Evolutionary conservation across 805 yeast genomes (phyloP).

Genomic region (Groenewaldozyma tartarivorans): DNA sequence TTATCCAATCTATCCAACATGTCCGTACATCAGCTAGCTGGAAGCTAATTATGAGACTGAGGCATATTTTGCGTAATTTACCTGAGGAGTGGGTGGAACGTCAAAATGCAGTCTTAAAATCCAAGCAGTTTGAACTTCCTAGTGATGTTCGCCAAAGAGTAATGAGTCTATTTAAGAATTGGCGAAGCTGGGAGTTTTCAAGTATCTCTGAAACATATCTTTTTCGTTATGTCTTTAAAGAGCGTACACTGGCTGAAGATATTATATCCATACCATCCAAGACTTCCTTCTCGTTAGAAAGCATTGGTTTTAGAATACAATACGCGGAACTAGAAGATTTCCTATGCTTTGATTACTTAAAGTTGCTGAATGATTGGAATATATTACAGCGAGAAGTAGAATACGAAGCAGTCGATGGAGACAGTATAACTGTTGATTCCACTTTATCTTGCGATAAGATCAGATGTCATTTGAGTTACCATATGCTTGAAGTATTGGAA

Average conservation of each 20-base stretch:
- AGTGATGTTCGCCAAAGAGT: constrained; percentile 45
- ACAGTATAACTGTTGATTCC: constrained; percentile 12
- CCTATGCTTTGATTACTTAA: constrained; percentile 25
- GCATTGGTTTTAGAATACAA: constrained; percentile 22
- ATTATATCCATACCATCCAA: constrained; percentile 7
- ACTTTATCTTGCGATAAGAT: constrained; percentile 15
- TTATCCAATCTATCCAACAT: constrained; percentile 64
- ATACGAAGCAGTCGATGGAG: neutral
- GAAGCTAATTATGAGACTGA: constrained; percentile 70
- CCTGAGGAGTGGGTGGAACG: constrained; percentile 43
- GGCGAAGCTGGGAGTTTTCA: constrained; percentile 91
- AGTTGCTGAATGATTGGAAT: constrained; percentile 17
- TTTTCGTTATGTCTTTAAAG: constrained; percentile 42
- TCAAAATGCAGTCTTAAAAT: constrained; percentile 26
- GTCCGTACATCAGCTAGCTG: constrained; percentile 76
- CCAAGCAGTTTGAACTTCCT: constrained; percentile 37
- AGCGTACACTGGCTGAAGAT: constrained; percentile 13
- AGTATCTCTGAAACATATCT: constrained; percentile 49
- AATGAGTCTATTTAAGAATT: constrained; percentile 49
- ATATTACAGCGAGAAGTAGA: constrained; percentile 2
- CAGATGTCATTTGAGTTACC: constrained; percentile 18
- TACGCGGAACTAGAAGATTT: constrained; percentile 26
- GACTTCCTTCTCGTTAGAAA: constrained; percentile 21
- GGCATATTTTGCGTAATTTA: constrained; percentile 57
- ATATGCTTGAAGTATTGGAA: constrained; percentile 12